phyloP scores from a whole-genome alignment of 2,329 filamentous ascomycete genomes.

The Aspergillus texensis region DNA sequence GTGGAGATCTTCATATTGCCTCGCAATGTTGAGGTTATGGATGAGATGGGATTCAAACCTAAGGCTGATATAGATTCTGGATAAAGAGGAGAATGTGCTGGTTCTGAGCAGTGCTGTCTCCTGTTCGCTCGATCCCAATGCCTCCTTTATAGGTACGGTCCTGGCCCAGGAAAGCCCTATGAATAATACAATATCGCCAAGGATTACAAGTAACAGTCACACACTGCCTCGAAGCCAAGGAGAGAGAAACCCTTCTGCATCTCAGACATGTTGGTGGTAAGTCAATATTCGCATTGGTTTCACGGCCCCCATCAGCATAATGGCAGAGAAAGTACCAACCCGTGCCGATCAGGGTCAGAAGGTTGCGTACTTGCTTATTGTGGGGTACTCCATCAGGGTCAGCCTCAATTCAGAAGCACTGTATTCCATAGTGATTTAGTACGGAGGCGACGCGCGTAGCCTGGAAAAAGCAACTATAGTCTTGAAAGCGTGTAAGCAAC shows the following conservation, averaged over 20 bases:
- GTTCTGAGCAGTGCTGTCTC: neutral
- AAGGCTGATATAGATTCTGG: neutral
- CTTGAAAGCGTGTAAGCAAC: neutral
- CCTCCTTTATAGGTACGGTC: neutral
- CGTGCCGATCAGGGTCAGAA: neutral
- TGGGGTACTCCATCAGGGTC: neutral
- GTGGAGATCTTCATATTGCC: neutral
- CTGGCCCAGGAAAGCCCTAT: neutral
- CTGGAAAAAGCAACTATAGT: neutral
- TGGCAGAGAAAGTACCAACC: neutral
- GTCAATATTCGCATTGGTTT: neutral
- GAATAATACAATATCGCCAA: neutral
- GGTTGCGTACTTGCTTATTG: neutral
- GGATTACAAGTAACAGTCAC: neutral
- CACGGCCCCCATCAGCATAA: neutral
- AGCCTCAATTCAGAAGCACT: neutral
- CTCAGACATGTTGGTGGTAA: neutral
- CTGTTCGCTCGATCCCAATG: neutral
- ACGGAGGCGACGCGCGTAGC: neutral
- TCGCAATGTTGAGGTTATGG: neutral
- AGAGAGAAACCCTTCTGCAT: neutral
- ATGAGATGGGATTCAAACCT: neutral
- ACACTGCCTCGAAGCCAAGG: neutral
- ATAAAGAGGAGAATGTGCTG: neutral
- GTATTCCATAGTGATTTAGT: neutral